Base-by-base conservation (phyloP, 2,329 filamentous ascomycete species). In the Phaeophleospora eucalypticola region DNA sequence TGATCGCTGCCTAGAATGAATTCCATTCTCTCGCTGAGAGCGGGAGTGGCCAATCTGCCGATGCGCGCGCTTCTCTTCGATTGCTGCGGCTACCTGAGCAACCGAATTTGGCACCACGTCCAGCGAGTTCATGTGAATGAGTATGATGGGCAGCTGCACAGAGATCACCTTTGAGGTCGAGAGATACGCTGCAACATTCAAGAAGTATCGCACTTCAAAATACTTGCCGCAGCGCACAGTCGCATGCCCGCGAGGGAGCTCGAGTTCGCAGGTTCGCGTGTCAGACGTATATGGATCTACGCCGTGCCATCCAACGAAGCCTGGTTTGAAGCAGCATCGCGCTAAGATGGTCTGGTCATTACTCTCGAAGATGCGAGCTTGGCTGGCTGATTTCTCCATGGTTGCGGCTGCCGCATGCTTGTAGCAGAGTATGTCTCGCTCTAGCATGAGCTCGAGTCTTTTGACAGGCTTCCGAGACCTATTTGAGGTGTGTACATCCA, bases 41-140 rank as follows among this genome's bases (percentile, higher is more conserved):
- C 49, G 34, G 2, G 48, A 49, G 27, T 46, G 53, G 16, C 39
- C 43, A 36, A 41, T 34, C 36, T 51, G 52, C 27, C 47, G 52
- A 36, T 57, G 51, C 20, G 46, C 51, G 33, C 52, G 62, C 57
- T 76, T 77, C 49, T 77, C 73, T 59, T 78, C 74, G 18, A 78
- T 77, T 3, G 76, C 75, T 19, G 74, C 73, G 21, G 76, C 75
- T 2, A 79, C 76, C 61, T 78, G 76, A 4, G 75, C 76, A 6
- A 76, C 72, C 1, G 72, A 74, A 45, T 79, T 79, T 15, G 77
- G 76, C 7, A 78, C 68, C 6, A 79, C 74, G 46, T 80, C 77
- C 36, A 80, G 67, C 0, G 76, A 78, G 51, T 78, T 79, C 69
- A 79, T 78, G 54, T 78, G 77, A 33, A 80, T 76, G 42, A 80